Evolutionary conservation across 108 stramenopile genomes (phyloP), one percentile per base, ranked within the genome.

Genomic region (Epithemia pelagica): DNA sequence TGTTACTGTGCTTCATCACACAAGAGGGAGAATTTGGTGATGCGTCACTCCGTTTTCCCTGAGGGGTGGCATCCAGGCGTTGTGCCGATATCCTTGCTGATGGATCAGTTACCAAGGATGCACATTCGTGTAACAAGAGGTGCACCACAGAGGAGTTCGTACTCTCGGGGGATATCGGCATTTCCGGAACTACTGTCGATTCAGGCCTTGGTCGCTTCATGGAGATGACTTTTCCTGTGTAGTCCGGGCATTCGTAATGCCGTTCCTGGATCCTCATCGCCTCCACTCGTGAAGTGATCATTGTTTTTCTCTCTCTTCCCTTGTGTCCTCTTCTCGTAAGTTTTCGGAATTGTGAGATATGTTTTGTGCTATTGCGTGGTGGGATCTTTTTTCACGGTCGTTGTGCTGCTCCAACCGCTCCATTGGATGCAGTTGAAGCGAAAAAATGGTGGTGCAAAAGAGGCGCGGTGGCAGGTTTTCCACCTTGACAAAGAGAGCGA

Each of bases 31-130:
- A 46, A 15, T 46, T 46, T 46, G 15, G 37, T 5, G 37, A 46
- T 5, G 5, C 5, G 15, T 46, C 37, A 46, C 15, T 46, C 37
- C 37, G 15, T 46, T 5, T 46, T 46, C 37, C 37, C 37, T 15
- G 15, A 15, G 15, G 5, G 5, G 10, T 46, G 10, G 5, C 10
- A 5, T 46, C 37, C 15, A 10, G 10, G 37, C 15, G 15, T 10
- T 46, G 10, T 10, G 37, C 5, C 5, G 37, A 10, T 5, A 46
- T 46, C 15, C 37, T 5, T 46, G 59, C 28, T 2, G 28, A 21
- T 28, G 59, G 59, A 60, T 60, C 59, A 1, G 59, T 60, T 1
- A 60, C 59, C 59, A 60, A 30, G 28, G 28, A 60, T 3, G 59
- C 59, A 30, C 59, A 60, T 60, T 60, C 59, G 27, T 60, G 20